Conservation (phyloP, 2,329 filamentous ascomycete genomes). For the Pseudogymnoascus sp. region DNA sequence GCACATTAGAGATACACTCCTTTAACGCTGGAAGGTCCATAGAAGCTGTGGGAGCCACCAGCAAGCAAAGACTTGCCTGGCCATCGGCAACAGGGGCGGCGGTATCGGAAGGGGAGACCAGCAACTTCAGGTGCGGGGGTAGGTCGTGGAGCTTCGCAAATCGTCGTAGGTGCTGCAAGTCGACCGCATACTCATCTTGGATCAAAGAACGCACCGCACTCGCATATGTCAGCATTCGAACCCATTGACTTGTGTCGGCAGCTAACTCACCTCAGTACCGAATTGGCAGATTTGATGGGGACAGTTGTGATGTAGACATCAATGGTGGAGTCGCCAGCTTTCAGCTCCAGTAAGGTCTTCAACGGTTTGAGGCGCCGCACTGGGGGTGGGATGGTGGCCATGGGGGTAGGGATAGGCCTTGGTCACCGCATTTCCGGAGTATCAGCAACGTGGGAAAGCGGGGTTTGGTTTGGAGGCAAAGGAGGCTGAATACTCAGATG, state of each 20-base stretch:
- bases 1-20: slow-evolving; percentile 36
- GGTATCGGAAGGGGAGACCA: slow-evolving; percentile 7
- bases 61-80: slow-evolving; percentile 40
- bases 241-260: background rate
- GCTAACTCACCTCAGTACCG: slow-evolving; percentile 60
- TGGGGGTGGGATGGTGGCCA: background rate
- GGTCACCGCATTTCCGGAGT: background rate
- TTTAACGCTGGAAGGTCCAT: slow-evolving; percentile 48
- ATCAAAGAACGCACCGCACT: slow-evolving; percentile 52
- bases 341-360: slow-evolving; percentile 59
- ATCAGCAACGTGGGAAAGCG: background rate
- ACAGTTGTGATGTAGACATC: slow-evolving; percentile 66
- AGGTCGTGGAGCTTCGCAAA: slow-evolving; percentile 68
- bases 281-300: slow-evolving; percentile 65
- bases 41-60: slow-evolving; percentile 44
- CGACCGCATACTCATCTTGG: slow-evolving; percentile 56
- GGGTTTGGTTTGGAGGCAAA: background rate
- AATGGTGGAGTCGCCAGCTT: slow-evolving; percentile 52
- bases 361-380: slow-evolving; percentile 46
- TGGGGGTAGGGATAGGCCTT: background rate
- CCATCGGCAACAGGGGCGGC: slow-evolving; percentile 11
- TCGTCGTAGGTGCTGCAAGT: slow-evolving; percentile 65
- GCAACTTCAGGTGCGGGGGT: slow-evolving; percentile 37
- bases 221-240: slow-evolving; percentile 18
- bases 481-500: background rate